These are phyloP conservation scores for Phlebiopsis flavidoalba DNA, from an alignment of 768 basidiomycete species.

Conservation along the genomic window DNA sequence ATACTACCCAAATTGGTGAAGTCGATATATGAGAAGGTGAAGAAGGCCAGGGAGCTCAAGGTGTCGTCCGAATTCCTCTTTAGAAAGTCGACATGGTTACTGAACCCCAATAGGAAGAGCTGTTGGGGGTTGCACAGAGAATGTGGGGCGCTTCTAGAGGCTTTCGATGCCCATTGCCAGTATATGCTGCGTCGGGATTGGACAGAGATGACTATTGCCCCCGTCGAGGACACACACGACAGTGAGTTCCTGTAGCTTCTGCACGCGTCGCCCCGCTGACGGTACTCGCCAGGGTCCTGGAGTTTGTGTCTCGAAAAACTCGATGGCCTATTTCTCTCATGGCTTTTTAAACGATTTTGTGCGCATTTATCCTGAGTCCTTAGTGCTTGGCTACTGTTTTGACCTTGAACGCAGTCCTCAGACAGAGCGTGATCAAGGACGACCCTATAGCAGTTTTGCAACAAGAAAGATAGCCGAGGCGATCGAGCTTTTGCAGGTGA, in stretches of 20 bases:
- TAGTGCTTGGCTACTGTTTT: too few relatives aligned
- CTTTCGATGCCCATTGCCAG: background rate
- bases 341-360: too few relatives aligned
- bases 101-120: background rate
- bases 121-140: background rate
- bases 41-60: background rate
- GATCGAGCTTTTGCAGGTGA: background rate
- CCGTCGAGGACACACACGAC: too few relatives aligned
- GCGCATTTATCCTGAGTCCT: too few relatives aligned
- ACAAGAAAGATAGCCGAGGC: background rate
- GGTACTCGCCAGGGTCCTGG: too few relatives aligned
- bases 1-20: background rate
- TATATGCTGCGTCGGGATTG: background rate
- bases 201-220: background rate
- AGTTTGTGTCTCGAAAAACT: too few relatives aligned
- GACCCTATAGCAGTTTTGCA: background rate
- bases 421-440: background rate
- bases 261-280: too few relatives aligned
- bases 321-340: too few relatives aligned
- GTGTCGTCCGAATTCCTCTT: background rate
- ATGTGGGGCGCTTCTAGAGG: background rate
- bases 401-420: too few relatives aligned
- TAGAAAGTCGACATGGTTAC: background rate
- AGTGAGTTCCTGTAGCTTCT: too few relatives aligned
- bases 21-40: background rate